These are phyloP conservation scores for Penicillium nordicum DNA, from an alignment of 2,329 filamentous ascomycete species.

Conservation along the genomic window DNA sequence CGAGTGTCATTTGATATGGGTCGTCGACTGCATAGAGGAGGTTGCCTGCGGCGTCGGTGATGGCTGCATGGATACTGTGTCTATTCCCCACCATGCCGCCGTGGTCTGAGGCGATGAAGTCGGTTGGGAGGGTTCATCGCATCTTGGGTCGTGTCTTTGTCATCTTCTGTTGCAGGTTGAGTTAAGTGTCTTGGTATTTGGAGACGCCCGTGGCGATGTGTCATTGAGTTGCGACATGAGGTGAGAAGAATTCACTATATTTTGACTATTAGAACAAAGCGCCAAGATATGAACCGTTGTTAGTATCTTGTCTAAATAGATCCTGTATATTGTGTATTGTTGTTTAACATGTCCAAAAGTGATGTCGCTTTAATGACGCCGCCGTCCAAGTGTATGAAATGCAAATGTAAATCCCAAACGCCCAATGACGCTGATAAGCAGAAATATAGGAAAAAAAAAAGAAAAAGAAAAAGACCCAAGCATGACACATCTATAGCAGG, in stretches of 20 bases:
- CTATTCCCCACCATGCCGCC: too few relatives aligned
- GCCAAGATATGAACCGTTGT: not conserved
- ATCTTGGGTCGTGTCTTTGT: too few relatives aligned
- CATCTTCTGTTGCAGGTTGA: too few relatives aligned
- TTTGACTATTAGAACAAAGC: not conserved
- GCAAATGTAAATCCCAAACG: constrained; percentile 2
- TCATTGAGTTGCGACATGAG: not conserved
- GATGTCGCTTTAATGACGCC: constrained; percentile 3
- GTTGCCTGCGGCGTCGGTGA: constrained; percentile 40
- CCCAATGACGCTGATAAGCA: constrained; percentile 5
- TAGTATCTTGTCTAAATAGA: not conserved
- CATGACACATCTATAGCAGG: not conserved
- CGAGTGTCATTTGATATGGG: constrained; percentile 42
- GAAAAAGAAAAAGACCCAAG: not conserved
- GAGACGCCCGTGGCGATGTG: not conserved
- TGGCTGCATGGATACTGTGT: constrained; percentile 43
- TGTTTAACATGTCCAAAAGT: not conserved
- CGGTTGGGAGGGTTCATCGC: too few relatives aligned
- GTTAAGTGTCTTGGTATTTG: too few relatives aligned
- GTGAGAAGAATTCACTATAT: not conserved
- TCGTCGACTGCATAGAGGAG: constrained; percentile 44
- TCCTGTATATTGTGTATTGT: not conserved
- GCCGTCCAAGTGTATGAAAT: not conserved
- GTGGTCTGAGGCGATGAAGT: too few relatives aligned
- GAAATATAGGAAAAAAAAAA: not conserved